Percentiles rank a stretch among this genome's conserved stretches.
Conservation (phyloP, 179 eudicot genomes). For the Drosera spatulata region DNA sequence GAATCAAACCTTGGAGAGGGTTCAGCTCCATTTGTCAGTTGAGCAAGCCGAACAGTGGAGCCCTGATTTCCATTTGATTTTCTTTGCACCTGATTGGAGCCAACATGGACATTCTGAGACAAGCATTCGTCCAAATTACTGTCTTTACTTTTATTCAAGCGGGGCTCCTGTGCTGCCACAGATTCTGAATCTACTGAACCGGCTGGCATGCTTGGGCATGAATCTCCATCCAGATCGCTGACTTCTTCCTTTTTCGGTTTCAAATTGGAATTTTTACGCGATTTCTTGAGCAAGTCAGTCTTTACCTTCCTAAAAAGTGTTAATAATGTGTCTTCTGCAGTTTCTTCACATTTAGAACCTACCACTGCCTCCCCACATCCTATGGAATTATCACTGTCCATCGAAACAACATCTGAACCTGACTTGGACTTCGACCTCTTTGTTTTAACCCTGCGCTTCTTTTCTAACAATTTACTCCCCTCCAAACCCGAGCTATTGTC, state of each 20-base stretch:
- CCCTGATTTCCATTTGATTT: slow-evolving; percentile 12
- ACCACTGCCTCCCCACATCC: slow-evolving; percentile 14
- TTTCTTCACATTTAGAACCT: slow-evolving; percentile 18
- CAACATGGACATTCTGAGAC: slow-evolving; percentile 8
- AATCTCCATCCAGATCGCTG: slow-evolving; percentile 16
- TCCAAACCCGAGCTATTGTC: slow-evolving; percentile 16
- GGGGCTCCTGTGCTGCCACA: slow-evolving; percentile 6
- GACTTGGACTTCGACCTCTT: slow-evolving; percentile 21
- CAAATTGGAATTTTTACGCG: slow-evolving; percentile 19
- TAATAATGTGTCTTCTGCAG: slow-evolving; percentile 55
- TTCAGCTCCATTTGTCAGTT: slow-evolving; percentile 6
- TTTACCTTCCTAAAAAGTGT: slow-evolving; percentile 50
- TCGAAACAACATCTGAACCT: slow-evolving; percentile 5
- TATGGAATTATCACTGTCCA: slow-evolving; percentile 9
- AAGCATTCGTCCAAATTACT: slow-evolving; percentile 13
- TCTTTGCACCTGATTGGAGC: slow-evolving; percentile 8
- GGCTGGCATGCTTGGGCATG: slow-evolving; percentile 18
- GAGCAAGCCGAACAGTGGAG: slow-evolving; percentile 13
- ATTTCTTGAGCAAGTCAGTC: slow-evolving; percentile 35
- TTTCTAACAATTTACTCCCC: slow-evolving; percentile 9
- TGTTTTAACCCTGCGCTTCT: slow-evolving; percentile 14
- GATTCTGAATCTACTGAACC: slow-evolving; percentile 11
- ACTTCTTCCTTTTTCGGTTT: slow-evolving; percentile 21
- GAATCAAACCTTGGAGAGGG: slow-evolving; percentile 5
- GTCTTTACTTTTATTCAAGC: slow-evolving; percentile 9